These are phyloP conservation scores for Plantago elongata DNA, from an alignment of 257 asterid genomes.

Conservation along the genomic window DNA sequence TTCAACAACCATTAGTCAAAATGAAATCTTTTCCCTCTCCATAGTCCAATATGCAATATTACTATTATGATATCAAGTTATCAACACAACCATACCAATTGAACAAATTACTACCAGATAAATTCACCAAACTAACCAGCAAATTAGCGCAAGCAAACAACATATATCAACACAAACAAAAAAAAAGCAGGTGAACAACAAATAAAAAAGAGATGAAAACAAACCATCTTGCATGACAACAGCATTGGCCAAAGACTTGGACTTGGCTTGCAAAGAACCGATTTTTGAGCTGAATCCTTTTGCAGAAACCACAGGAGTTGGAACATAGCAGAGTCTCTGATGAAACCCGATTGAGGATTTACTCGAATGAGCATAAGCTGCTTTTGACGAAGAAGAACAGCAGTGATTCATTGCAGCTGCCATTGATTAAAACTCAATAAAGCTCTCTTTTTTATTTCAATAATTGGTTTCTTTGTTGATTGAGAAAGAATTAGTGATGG, in stretches of 20 bases:
- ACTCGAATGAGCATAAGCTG: constrained; percentile 37
- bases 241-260: constrained; percentile 34
- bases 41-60: not conserved
- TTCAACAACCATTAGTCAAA: not conserved
- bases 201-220: constrained; percentile 9
- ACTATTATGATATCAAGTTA: no score
- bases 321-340: constrained; percentile 24
- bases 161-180: not conserved
- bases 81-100: no score
- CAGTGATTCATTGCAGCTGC: constrained; percentile 42
- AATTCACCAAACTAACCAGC: not conserved
- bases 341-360: constrained; percentile 36
- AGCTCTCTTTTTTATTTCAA: not conserved
- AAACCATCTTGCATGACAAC: constrained; percentile 77
- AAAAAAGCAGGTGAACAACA: constrained; percentile 2
- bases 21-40: not conserved
- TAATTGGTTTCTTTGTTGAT: not conserved
- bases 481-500: not conserved
- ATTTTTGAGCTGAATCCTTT: constrained; percentile 28
- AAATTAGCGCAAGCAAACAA: no score
- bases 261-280: constrained; percentile 46
- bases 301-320: constrained; percentile 27
- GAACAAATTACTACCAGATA: no score
- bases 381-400: constrained; percentile 41
- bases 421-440: constrained; percentile 24